Base-by-base conservation (phyloP, 2,329 filamentous ascomycete genomes). In the Ceratocystis ficicola region DNA sequence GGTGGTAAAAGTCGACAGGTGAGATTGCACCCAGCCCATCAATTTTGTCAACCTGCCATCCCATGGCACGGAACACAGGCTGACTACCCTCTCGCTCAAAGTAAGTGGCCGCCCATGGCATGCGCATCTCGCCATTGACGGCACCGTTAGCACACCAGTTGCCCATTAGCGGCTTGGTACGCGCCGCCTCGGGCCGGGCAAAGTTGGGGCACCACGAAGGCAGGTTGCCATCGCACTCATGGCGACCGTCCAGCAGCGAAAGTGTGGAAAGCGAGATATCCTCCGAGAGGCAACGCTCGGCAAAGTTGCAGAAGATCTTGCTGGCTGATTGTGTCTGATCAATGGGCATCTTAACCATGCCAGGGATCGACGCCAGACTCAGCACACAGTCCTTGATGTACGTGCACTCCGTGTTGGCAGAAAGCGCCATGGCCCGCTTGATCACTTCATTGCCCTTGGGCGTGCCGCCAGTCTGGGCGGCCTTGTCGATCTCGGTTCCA, bases 121-220 rank as follows among this genome's bases (percentile, higher is more conserved):
- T 59, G 44, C 52, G 32, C 44, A 67, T 52, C 25, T 63, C 50
- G 10, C 59, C 66, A 25, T 67, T 63, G 30, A 63, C 59, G 8
- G 65, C 61, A 50, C 66, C 66, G 30, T 67, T 67, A 20, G 66
- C 66, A 36, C 63, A 46, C 66, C 66, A 65, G 15, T 44, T 50
- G 10, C 63, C 66, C 10, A 28, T 41, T 5, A 67, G 44, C 3
- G 59, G 63, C 20, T 59, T 20, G 4, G 52, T 32, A 22, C 66
- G 63, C 12, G 66, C 66, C 32, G n/a, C 15, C 8, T 59, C 50
- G 0, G 63, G 63, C 5, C 66, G 63, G 7, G 66, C 63, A 63
- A 67, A 67, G 50, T 67, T 60, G 10, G 63, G 66, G 46, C 66
- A 67, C 66, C 66, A 67, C n/a, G 66, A 67, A 1, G 66, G 63